phyloP scores from a whole-genome alignment of 2,329 filamentous ascomycete genomes.

The Hypoxylon sp. region DNA sequence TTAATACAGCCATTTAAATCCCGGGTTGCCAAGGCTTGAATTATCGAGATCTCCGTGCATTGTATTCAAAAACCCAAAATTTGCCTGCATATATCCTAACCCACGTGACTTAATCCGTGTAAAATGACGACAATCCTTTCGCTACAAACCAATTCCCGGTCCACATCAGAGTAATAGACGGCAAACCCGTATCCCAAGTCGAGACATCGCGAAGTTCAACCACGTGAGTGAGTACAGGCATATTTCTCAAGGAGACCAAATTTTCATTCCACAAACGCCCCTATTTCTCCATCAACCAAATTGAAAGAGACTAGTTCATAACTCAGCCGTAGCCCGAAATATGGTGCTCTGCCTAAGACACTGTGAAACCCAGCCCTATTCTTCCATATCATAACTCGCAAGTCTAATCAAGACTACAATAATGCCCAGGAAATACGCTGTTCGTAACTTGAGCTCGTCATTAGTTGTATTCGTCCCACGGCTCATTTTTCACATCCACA shows the following conservation, averaged over 20 bases:
- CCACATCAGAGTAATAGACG: conserved; percentile 1
- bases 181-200: conserved; percentile 3
- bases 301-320: conserved; percentile 17
- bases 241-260: conserved; percentile 1
- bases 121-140: neutral
- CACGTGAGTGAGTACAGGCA: conserved; percentile 3
- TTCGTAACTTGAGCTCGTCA: conserved; percentile 49
- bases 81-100: conserved; percentile 10
- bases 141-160: neutral
- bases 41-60: neutral
- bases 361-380: neutral
- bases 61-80: conserved; percentile 8
- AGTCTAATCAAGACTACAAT: neutral
- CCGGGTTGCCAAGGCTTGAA: neutral
- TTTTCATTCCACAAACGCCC: conserved; percentile 26
- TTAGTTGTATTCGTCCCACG: conserved; percentile 67
- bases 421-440: neutral
- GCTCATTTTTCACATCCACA: conserved; percentile 56
- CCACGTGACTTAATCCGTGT: neutral
- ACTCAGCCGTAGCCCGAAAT: conserved; percentile 5
- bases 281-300: conserved; percentile 7
- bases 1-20: neutral
- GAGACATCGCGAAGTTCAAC: conserved; percentile 15
- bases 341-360: neutral
- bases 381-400: conserved; percentile 12